phyloP scores from a whole-genome alignment of 495 filamentous ascomycete species.

The Gamarada debralockiae region DNA sequence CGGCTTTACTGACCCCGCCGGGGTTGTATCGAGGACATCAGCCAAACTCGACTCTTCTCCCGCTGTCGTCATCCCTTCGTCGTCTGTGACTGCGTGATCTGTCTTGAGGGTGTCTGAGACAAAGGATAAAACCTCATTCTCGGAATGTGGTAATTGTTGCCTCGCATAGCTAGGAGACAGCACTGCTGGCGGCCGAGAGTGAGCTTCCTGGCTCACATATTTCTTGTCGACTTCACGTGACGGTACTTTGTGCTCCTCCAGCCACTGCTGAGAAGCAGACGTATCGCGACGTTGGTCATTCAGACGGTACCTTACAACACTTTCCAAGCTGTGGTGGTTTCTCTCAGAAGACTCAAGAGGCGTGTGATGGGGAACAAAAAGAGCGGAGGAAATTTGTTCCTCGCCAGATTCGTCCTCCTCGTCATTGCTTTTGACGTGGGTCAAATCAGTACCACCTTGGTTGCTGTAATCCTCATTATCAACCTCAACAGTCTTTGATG shows the following conservation, averaged over 20 bases:
- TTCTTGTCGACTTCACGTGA: conserved; percentile 28
- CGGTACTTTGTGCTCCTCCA: conserved; percentile 24
- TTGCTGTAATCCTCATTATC: conserved; percentile 26
- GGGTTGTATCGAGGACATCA: conserved; percentile 28
- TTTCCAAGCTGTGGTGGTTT: neutral
- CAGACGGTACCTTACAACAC: conserved; percentile 9
- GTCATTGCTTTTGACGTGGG: conserved; percentile 26
- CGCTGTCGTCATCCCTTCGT: conserved; percentile 26
- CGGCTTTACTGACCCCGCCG: conserved; percentile 27
- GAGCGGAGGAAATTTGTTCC: conserved; percentile 91
- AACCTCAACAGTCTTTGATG: neutral
- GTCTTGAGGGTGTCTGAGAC: conserved; percentile 45
- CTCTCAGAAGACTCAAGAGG: conserved; percentile 41
- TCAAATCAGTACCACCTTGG: conserved; percentile 7
- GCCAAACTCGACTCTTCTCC: conserved; percentile 27
- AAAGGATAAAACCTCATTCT: conserved; percentile 45
- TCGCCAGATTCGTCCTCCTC: conserved; percentile 74
- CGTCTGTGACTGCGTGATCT: conserved; percentile 35
- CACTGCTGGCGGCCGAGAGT: neutral
- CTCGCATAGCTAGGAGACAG: conserved; percentile 33
- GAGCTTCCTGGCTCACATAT: conserved; percentile 22
- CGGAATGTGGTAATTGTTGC: conserved; percentile 40
- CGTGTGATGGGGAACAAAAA: conserved; percentile 86
- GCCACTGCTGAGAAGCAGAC: conserved; percentile 16
- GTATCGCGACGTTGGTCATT: conserved; percentile 13